Evolutionary conservation across 257 asterid species (phyloP).

Genomic region (Leonotis leonurus): DNA sequence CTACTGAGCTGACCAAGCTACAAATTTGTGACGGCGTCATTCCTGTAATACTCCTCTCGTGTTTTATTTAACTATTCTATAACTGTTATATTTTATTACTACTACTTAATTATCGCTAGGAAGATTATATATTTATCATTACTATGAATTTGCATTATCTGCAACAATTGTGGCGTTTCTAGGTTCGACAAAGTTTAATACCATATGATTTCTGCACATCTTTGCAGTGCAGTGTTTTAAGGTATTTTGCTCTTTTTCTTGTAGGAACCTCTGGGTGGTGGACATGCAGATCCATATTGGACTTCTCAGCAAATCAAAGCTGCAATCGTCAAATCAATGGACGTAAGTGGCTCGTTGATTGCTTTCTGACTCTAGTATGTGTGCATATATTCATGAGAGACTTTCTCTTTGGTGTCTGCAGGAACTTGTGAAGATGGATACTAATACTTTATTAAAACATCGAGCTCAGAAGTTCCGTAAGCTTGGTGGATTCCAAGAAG

Average conservation of each 20-base stretch:
- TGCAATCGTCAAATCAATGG: constrained; percentile 76
- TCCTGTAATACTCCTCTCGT: constrained; percentile 53
- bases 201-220: not conserved
- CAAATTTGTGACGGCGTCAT: constrained; percentile 64
- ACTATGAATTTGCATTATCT: not conserved
- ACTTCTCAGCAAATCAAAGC: constrained; percentile 86
- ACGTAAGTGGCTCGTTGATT: constrained; percentile 47
- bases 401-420: constrained; percentile 26
- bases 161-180: not conserved
- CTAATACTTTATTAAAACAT: constrained; percentile 53
- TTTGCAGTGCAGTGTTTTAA: not conserved
- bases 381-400: not conserved
- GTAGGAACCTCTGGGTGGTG: constrained; percentile 99
- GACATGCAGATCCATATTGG: constrained; percentile 90
- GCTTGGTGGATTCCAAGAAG: constrained; percentile 65
- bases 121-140: constrained; percentile 1
- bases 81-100: not conserved
- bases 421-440: constrained; percentile 77
- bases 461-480: constrained; percentile 65
- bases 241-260: constrained; percentile 12
- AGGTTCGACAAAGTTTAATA: not conserved
- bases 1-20: constrained; percentile 59
- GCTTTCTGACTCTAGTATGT: not conserved
- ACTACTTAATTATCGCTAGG: not conserved
- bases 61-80: not conserved